Percentiles rank a stretch among this genome's conserved stretches.
phyloP scores from a whole-genome alignment of 2,329 filamentous ascomycete genomes.

The Trichoderma oligosporum region DNA sequence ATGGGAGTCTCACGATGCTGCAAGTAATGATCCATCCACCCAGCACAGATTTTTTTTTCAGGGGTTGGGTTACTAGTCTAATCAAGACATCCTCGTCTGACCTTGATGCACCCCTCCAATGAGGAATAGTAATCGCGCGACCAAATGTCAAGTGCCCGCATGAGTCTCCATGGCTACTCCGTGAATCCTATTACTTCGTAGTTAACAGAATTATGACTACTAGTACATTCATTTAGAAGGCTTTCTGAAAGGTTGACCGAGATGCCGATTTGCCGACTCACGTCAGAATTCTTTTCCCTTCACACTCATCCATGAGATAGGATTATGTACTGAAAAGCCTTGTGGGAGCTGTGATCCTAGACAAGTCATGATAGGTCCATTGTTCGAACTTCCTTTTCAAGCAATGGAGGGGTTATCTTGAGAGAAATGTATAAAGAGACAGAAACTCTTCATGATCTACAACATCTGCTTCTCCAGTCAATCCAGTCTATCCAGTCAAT shows the following conservation, averaged over 20 bases:
- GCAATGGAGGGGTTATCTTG: background rate
- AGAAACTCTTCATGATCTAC: background rate
- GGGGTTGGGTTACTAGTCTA: background rate
- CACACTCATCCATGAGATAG: background rate
- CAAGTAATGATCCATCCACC: background rate
- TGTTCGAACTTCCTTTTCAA: constrained; percentile 6
- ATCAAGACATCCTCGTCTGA: background rate
- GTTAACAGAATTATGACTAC: background rate
- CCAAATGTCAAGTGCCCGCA: background rate
- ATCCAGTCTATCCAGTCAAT: background rate
- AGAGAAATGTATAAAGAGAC: constrained; percentile 7
- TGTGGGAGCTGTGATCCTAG: background rate
- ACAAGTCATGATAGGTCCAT: background rate
- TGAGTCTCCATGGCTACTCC: background rate
- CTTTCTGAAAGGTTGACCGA: background rate
- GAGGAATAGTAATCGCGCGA: background rate
- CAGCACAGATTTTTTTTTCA: background rate
- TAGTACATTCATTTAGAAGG: background rate
- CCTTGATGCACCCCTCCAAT: background rate
- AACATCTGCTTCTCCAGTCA: background rate
- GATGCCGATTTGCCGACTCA: constrained; percentile 6
- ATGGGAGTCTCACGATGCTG: background rate
- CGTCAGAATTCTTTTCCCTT: background rate
- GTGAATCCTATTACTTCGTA: background rate
- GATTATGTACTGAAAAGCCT: background rate